phyloP scores from a whole-genome alignment of 2,329 filamentous ascomycete species.

The Beauveria brongniartii region DNA sequence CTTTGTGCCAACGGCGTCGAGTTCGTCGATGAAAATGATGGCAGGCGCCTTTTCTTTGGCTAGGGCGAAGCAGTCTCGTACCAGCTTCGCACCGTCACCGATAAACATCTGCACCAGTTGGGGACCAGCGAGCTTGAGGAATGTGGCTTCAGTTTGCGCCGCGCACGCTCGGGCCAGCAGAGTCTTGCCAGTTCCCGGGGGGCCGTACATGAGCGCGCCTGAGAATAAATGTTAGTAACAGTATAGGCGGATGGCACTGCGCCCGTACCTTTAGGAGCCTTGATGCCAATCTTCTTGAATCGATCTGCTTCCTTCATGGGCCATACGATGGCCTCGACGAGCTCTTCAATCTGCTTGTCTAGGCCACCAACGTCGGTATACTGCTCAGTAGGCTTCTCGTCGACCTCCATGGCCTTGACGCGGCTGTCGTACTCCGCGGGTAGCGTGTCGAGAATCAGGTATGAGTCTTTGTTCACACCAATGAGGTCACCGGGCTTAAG shows the following conservation, averaged over 20 bases:
- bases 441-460: constrained; percentile 91
- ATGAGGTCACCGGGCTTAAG: constrained; percentile 95
- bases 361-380: constrained; percentile 96
- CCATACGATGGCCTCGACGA: constrained; percentile 98
- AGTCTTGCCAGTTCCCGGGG: constrained; percentile 83
- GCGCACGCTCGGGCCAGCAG: constrained; percentile 91
- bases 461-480: constrained; percentile 98
- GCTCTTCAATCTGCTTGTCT: constrained; percentile 98
- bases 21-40: constrained; percentile 98
- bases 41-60: constrained; percentile 98
- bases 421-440: constrained; percentile 97
- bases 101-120: constrained; percentile 99
- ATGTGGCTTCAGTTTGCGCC: constrained; percentile 95
- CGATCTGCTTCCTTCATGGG: constrained; percentile 99
- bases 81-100: constrained; percentile 93
- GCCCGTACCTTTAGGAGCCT: constrained; percentile 83
- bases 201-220: constrained; percentile 98
- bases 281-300: constrained; percentile 99
- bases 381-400: constrained; percentile 98
- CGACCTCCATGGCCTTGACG: constrained; percentile 99
- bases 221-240: constrained; percentile 29
- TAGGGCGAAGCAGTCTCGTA: constrained; percentile 92
- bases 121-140: constrained; percentile 94
- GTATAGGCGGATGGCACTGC: constrained; percentile 70
- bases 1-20: constrained; percentile 97